A percentile compares a stretch with the other conserved stretches of the same genome.
Conservation (phyloP, 441 rosid genomes). For the Populus trichocarpa region DNA sequence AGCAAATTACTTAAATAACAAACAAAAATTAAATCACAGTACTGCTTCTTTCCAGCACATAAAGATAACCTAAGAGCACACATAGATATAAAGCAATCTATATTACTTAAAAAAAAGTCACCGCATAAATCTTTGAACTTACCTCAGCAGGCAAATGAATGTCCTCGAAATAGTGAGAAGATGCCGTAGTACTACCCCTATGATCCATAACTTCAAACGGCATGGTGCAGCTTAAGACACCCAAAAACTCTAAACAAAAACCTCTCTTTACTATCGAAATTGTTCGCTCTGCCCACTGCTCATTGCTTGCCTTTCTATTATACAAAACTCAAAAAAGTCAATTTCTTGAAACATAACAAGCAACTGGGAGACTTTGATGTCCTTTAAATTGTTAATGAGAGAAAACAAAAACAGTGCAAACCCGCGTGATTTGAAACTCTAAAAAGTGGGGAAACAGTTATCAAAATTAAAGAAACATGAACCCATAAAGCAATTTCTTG, state of each 20-base stretch:
- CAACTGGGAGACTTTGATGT: not conserved
- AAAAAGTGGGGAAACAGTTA: not conserved
- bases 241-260: slow-evolving; percentile 15
- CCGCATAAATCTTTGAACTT: not conserved
- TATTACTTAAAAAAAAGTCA: not conserved
- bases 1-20: slow-evolving; percentile 9
- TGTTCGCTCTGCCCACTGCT: slow-evolving; percentile 19
- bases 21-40: not conserved
- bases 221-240: slow-evolving; percentile 34
- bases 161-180: slow-evolving; percentile 51
- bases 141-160: slow-evolving; percentile 55
- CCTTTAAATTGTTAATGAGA: not conserved
- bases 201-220: slow-evolving; percentile 64
- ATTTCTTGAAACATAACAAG: slow-evolving; percentile 10
- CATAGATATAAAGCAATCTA: not conserved
- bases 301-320: slow-evolving; percentile 28
- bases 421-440: not conserved
- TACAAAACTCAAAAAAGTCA: slow-evolving; percentile 12
- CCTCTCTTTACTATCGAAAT: not conserved
- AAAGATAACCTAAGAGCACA: not conserved
- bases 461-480: not conserved
- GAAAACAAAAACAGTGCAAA: not conserved
- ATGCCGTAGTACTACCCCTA: slow-evolving; percentile 47
- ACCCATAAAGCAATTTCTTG: not conserved
- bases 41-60: not conserved